These are phyloP conservation scores for Phycomyces blakesleeanus DNA, from an alignment of 192 early-diverging fungal genomes.

Conservation along the genomic window DNA sequence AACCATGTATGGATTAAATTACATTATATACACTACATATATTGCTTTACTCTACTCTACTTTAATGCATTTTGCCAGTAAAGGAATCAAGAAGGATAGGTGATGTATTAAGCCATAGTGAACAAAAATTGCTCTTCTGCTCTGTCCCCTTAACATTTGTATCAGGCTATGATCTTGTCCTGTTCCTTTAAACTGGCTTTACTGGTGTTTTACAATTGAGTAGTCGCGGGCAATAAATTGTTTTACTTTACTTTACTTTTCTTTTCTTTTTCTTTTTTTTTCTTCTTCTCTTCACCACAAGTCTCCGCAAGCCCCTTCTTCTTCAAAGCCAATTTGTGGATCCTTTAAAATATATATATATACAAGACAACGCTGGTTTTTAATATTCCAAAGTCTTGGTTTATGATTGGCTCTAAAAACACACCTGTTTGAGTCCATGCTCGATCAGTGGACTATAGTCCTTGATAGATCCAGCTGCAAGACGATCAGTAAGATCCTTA, in stretches of 20 bases:
- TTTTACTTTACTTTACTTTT: not conserved
- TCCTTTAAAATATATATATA: not conserved
- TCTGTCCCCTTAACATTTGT: too few relatives aligned
- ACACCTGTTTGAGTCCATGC: not conserved
- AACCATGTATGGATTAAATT: too few relatives aligned
- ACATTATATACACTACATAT: too few relatives aligned
- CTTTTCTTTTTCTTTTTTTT: not conserved
- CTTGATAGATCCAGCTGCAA: not conserved
- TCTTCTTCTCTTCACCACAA: not conserved
- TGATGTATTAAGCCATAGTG: too few relatives aligned
- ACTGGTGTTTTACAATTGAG: not conserved
- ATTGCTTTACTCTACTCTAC: too few relatives aligned
- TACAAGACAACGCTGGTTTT: not conserved
- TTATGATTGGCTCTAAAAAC: not conserved
- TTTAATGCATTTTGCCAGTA: too few relatives aligned
- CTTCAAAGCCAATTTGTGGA: not conserved
- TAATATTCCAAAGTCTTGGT: not conserved
- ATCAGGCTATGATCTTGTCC: too few relatives aligned
- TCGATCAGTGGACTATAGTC: not conserved
- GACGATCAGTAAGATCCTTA: not conserved
- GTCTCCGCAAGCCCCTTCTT: not conserved
- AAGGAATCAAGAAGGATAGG: too few relatives aligned
- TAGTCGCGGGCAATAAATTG: not conserved
- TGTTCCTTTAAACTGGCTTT: too few relatives aligned
- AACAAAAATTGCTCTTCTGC: too few relatives aligned